These are phyloP conservation scores for Penicillium argentinense DNA, from an alignment of 495 filamentous ascomycete species.

Conservation along the genomic window DNA sequence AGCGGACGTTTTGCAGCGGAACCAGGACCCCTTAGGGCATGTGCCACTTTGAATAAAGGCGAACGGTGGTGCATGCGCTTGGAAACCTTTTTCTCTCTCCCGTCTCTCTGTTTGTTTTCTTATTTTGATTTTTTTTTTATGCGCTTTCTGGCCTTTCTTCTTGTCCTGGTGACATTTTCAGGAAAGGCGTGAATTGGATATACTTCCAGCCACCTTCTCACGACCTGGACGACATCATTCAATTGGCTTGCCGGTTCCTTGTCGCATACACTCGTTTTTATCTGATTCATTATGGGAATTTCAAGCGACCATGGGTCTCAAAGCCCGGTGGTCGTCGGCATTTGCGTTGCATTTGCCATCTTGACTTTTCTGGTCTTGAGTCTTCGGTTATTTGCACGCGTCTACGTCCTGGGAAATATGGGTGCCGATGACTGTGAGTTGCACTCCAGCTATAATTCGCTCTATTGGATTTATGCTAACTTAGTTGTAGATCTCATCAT, in stretches of 20 bases:
- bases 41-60: conserved; percentile 1
- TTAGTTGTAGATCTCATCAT: conserved; percentile 32
- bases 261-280: conserved; percentile 6
- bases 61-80: conserved; percentile 1
- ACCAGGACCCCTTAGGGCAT: not conserved
- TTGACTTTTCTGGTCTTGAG: conserved; percentile 35
- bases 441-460: not conserved
- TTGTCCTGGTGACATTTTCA: not conserved
- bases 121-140: not conserved
- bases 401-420: conserved; percentile 35
- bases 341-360: conserved; percentile 35
- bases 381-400: conserved; percentile 36
- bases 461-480: conserved; percentile 1
- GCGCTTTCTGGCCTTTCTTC: not conserved
- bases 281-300: conserved; percentile 14
- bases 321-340: conserved; percentile 29
- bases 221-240: too few species aligned
- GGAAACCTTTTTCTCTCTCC: not conserved
- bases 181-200: too few species aligned
- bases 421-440: conserved; percentile 39
- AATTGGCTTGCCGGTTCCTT: not conserved
- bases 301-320: conserved; percentile 25
- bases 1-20: not conserved
- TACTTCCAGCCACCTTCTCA: not conserved
- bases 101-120: not conserved